Base-by-base conservation (phyloP, 1,284 basidiomycete species). In the Cutaneotrichosporon sp. region DNA sequence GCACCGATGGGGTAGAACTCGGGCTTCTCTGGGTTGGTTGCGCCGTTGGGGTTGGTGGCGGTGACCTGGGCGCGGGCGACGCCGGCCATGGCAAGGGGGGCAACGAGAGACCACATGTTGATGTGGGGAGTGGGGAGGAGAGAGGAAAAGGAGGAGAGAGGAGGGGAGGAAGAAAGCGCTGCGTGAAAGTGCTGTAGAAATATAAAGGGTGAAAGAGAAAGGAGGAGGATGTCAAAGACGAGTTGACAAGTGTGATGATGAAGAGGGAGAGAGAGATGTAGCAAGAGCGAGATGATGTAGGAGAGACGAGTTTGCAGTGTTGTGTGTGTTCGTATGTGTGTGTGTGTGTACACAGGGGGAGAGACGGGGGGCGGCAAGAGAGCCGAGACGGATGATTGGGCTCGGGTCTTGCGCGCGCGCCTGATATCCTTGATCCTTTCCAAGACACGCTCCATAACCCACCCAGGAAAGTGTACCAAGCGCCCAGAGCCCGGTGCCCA, bases 1-100 rank as follows among this genome's bases (percentile, higher is more conserved):
- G 68, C 61, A 15, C 72, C 72, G 45, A 69, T 54, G 42, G 68
- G 62, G 50, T 46, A 46, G 60, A 70, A 71, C 43, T 55, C 57
- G 18, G 70, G 68, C 38, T 56, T 59, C 39, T 61, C 62, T 23
- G 74, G 74, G 66, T 76, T 76, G 61, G 73, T 76, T 4, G 48
- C 58, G 8, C 74, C 74, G 55, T 76, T 76, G 50, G 72, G 70
- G 57, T 48, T 49, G 23, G 60, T 54, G 9, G 72, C 72, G 52
- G 66, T 68, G 53, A 73, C 67, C 54, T 56, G 54, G 38, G 57
- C 57, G 17, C 8, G 26, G 20, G 41, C 48, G 38, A 41, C 54
- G 36, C 48, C 45, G 39, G 51, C 57, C 22, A 55, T n/a, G 26
- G 55, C 54, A 35, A 30, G 51, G 37, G 50, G 34, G 40, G 52